phyloP scores from a whole-genome alignment of 1,284 basidiomycete genomes.

The Omphalotus olearius region DNA sequence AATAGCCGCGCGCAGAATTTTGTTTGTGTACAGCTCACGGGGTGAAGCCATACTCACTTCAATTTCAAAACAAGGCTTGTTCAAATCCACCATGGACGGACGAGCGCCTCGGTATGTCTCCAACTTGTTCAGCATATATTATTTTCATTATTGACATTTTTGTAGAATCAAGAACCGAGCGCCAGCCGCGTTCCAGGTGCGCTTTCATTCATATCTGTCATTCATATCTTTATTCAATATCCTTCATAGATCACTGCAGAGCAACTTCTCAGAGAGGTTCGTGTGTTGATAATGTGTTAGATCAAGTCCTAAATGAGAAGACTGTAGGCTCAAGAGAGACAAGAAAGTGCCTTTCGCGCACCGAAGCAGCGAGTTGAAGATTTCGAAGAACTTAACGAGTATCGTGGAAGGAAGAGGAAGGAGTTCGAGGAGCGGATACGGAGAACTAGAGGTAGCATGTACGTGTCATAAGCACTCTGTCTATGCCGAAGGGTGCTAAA shows the following conservation, averaged over 20 bases:
- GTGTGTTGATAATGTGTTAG: constrained; percentile 7
- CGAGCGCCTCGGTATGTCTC: constrained; percentile 13
- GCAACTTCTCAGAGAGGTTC: constrained; percentile 91
- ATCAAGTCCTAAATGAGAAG: constrained; percentile 2
- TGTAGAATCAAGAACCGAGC: constrained; percentile 15
- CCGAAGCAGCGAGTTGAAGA: constrained; percentile 96
- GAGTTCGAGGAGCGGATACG: constrained; percentile 97
- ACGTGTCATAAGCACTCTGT: constrained; percentile 22
- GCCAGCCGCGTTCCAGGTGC: constrained; percentile 14
- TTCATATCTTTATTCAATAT: not conserved
- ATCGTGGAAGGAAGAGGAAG: constrained; percentile 89
- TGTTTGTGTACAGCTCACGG: constrained; percentile 10
- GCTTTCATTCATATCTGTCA: not conserved
- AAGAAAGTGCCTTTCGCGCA: constrained; percentile 87
- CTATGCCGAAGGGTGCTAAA: constrained; percentile 10
- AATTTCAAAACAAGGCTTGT: too few species aligned
- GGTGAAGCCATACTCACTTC: not conserved
- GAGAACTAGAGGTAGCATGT: constrained; percentile 85
- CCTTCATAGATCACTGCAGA: constrained; percentile 85
- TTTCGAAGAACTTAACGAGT: constrained; percentile 96
- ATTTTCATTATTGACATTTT: not conserved
- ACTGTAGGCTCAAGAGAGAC: constrained; percentile 86
- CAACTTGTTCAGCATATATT: not conserved
- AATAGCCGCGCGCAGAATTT: not conserved
- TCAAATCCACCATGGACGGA: constrained; percentile 11